Evolutionary conservation across 2,329 filamentous ascomycete genomes (phyloP).

Genomic region (Dactylellina drechsleri): DNA sequence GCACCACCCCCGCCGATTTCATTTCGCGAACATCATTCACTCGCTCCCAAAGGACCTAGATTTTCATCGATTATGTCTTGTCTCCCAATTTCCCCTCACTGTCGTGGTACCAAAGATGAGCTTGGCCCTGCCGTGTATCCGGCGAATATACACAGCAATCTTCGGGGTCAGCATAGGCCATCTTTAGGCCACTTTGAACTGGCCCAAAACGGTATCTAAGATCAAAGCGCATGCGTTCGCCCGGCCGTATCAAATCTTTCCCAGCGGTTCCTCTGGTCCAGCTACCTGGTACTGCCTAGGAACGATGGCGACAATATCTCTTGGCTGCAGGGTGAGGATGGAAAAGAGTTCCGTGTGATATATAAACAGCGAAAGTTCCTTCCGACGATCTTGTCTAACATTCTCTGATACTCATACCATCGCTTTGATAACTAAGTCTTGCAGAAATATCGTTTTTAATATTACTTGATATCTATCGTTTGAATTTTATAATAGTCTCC

Average conservation of each 20-base stretch:
- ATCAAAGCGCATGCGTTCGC: constrained; percentile 18
- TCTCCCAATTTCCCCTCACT: neutral
- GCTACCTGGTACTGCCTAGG: neutral
- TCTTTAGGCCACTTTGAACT: too few relatives aligned
- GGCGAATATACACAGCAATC: neutral
- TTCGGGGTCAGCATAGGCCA: constrained; percentile 16
- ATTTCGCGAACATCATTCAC: neutral
- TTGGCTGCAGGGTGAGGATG: constrained; percentile 13
- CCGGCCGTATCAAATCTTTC: neutral
- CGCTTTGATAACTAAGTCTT: too few relatives aligned
- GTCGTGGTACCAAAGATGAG: neutral
- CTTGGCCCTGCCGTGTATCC: neutral
- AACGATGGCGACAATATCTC: neutral
- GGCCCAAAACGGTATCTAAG: constrained; percentile 7
- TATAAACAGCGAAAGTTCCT: too few relatives aligned
- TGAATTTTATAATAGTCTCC: neutral
- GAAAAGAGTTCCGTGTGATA: too few relatives aligned
- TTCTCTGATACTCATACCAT: too few relatives aligned
- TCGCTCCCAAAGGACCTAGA: too few relatives aligned
- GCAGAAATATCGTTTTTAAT: too few relatives aligned
- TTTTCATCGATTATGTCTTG: too few relatives aligned
- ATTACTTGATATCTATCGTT: neutral
- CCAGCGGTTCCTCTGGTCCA: too few relatives aligned
- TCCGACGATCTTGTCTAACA: too few relatives aligned
- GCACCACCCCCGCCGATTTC: neutral